Conservation (phyloP, 2,329 filamentous ascomycete genomes). For the Epichloe elymi region DNA sequence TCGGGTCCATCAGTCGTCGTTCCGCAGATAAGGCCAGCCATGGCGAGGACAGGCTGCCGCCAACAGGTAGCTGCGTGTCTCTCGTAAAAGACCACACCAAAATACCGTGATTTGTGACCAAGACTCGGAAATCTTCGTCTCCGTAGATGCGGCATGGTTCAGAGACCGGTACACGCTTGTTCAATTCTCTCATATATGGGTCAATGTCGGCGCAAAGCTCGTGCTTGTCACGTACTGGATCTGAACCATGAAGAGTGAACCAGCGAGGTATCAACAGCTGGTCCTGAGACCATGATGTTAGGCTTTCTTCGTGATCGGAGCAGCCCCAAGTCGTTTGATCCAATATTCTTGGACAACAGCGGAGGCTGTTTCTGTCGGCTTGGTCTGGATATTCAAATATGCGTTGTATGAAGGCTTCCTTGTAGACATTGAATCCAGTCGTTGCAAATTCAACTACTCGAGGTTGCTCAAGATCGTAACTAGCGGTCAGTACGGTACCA, state of each 20-base stretch:
- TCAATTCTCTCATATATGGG: background rate
- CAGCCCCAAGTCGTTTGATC: background rate
- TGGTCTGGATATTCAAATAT: background rate
- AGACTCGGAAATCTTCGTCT: conserved; percentile 3
- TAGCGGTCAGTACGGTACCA: background rate
- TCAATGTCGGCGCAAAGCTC: background rate
- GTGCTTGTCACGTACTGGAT: background rate
- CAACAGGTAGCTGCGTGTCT: background rate
- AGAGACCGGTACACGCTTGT: background rate
- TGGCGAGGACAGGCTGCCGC: background rate
- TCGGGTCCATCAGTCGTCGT: background rate
- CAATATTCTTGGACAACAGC: background rate
- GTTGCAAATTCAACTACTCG: conserved; percentile 1
- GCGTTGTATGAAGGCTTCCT: conserved; percentile 3
- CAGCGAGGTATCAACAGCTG: background rate
- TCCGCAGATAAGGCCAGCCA: background rate
- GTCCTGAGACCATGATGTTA: conserved; percentile 1
- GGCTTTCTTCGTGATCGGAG: background rate
- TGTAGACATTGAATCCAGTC: conserved; percentile 2
- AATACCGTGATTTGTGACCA: background rate
- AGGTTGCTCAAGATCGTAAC: background rate
- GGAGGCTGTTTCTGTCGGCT: background rate
- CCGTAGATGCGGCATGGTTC: background rate
- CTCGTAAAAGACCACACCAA: background rate
- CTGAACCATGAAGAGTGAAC: background rate